Base-by-base conservation (phyloP, 108 stramenopile genomes). In the Pseudonitzschia delicatissima region DNA sequence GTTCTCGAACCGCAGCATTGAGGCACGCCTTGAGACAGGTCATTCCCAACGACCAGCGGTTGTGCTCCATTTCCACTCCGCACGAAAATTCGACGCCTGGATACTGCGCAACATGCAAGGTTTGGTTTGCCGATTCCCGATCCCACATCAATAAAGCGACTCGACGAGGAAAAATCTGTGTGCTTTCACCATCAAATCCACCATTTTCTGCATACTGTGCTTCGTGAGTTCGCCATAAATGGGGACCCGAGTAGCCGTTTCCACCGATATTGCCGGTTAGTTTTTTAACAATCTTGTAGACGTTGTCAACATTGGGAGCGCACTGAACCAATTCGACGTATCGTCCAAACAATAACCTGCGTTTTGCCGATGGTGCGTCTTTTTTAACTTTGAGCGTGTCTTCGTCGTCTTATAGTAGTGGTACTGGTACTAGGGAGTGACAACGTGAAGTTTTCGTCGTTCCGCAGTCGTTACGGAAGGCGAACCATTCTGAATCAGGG, bases 111-210 rank as follows among this genome's bases (percentile, higher is more conserved):
- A 97, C 98, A 69, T 99, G 97, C 8, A 99, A n/a, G 53, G 79
- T 94, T 98, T 6, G 98, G 98, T 76, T 99, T 99, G 15, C 97
- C 97, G 25, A 99, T 85, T 33, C 98, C 98, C 27, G 90, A 82
- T 11, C 98, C 98, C 1, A 99, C 95, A 71, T 99, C 98, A 45
- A 99, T 92, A 75, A 99, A 99, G 18, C 87, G 82, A 63, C 91
- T 93, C 11, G 75, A 64, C 31, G 63, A 28, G 37, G 66, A 68
- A 47, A 99, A 79, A n/a, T 73, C 74, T 25, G 89, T 89, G 20
- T 94, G 62, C n/a, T 44, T 82, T 79, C 33, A 87, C 82, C 86
- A 98, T 91, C 18, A 88, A 59, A 64, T 92, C 78, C 5, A 86
- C 58, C 83, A 91, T 86, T 64, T 88, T 90, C 52, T 96, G 96